These are phyloP conservation scores for Gynostemma pentaphyllum DNA, from an alignment of 306 rosid species.

Conservation along the genomic window DNA sequence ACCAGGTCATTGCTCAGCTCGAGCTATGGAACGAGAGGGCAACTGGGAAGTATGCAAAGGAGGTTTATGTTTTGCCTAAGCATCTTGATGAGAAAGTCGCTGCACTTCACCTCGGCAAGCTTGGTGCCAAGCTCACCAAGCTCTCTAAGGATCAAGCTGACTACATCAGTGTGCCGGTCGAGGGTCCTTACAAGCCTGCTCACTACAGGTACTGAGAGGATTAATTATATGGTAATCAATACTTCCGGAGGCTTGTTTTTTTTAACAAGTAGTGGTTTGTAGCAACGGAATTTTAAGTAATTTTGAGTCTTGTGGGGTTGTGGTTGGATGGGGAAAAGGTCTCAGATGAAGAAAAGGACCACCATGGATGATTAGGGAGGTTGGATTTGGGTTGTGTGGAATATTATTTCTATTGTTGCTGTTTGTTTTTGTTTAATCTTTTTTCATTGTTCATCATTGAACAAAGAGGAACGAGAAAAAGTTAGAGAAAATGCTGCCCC, in stretches of 20 bases:
- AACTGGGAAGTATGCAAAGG: slow-evolving; percentile 74
- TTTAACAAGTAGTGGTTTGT: not conserved
- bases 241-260: not conserved
- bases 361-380: not conserved
- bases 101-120: slow-evolving; percentile 84
- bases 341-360: not conserved
- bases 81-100: slow-evolving; percentile 99
- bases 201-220: slow-evolving; percentile 66
- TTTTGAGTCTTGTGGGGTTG: not conserved
- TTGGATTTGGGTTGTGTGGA: not conserved
- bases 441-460: not conserved
- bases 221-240: not conserved
- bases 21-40: slow-evolving; percentile 86
- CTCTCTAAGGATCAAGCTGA: slow-evolving; percentile 80
- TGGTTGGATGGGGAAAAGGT: not conserved
- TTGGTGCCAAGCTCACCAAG: slow-evolving; percentile 86
- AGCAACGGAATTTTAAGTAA: not conserved
- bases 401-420: not conserved
- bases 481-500: not conserved
- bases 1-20: slow-evolving; percentile 94
- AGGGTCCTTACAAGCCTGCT: slow-evolving; percentile 96
- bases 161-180: slow-evolving; percentile 76
- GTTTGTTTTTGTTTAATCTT: not conserved
- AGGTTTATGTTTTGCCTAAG: slow-evolving; percentile 88
- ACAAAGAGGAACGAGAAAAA: not conserved